phyloP scores from a whole-genome alignment of 2,329 filamentous ascomycete species.

The Chalaropsis thielavioides region DNA sequence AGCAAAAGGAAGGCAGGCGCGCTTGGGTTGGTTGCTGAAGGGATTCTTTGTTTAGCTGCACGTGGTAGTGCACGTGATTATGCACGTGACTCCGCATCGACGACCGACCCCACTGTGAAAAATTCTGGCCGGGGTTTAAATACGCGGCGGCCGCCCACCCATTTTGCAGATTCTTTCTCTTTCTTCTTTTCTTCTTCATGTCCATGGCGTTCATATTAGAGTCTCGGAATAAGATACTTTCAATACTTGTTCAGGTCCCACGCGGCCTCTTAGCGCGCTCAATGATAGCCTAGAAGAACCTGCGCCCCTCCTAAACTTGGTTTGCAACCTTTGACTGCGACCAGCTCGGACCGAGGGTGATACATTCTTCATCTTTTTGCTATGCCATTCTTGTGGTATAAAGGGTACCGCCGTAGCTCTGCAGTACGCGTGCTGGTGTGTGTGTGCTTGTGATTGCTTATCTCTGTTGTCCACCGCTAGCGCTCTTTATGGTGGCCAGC shows the following conservation, averaged over 20 bases:
- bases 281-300: conserved; percentile 82
- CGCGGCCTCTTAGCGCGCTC: conserved; percentile 85
- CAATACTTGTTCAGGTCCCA: conserved; percentile 87
- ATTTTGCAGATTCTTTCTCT: conserved; percentile 22
- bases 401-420: neutral
- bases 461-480: neutral
- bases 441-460: neutral
- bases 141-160: neutral
- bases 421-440: neutral
- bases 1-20: neutral
- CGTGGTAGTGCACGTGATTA: neutral
- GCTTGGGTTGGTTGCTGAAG: neutral
- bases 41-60: neutral
- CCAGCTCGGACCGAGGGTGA: conserved; percentile 22
- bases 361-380: conserved; percentile 16
- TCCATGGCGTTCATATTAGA: conserved; percentile 92
- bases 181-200: conserved; percentile 50
- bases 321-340: conserved; percentile 38
- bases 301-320: conserved; percentile 52
- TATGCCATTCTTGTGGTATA: neutral
- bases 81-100: neutral
- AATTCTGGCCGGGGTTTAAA: conserved; percentile 11
- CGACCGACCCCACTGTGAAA: neutral
- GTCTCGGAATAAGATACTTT: conserved; percentile 82
- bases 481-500: conserved; percentile 6